phyloP scores from a whole-genome alignment of 1,139 yeast species.

The Blastobotrys apis region DNA sequence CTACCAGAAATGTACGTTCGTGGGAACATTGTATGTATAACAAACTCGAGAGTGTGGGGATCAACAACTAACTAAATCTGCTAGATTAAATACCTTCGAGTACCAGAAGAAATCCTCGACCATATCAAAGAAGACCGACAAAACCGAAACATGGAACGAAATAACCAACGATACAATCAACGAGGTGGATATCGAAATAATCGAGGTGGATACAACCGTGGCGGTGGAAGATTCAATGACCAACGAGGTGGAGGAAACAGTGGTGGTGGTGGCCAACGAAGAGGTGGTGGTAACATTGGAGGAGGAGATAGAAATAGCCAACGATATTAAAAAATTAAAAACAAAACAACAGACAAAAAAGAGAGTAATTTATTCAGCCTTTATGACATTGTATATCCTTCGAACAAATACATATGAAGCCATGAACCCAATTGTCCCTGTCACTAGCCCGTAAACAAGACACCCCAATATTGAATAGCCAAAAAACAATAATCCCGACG shows the following conservation, averaged over 20 bases:
- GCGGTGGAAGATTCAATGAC: slow-evolving; percentile 19
- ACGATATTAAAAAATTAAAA: slow-evolving; percentile 3
- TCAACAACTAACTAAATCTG: not conserved
- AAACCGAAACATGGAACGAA: slow-evolving; percentile 47
- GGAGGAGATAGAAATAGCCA: not conserved
- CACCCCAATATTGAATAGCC: slow-evolving; percentile 67
- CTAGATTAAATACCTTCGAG: slow-evolving; percentile 55
- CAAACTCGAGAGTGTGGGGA: too few species aligned
- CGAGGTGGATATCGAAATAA: slow-evolving; percentile 18
- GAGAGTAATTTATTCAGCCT: slow-evolving; percentile 42
- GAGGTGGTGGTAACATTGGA: slow-evolving; percentile 1
- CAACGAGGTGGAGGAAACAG: not conserved
- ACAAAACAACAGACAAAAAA: slow-evolving; percentile 5
- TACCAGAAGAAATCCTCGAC: slow-evolving; percentile 51
- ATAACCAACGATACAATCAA: slow-evolving; percentile 41
- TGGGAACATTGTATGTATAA: slow-evolving; percentile 56
- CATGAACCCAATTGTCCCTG: slow-evolving; percentile 71
- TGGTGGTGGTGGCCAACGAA: not conserved
- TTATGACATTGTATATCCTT: slow-evolving; percentile 54
- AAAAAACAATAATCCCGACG: slow-evolving; percentile 66
- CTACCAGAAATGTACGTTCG: slow-evolving; percentile 77
- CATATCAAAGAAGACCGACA: slow-evolving; percentile 79
- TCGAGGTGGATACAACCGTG: slow-evolving; percentile 29
- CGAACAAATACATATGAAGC: slow-evolving; percentile 59
- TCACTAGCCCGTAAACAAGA: slow-evolving; percentile 58